Base-by-base conservation (phyloP, 2,329 filamentous ascomycete genomes). In the Biscogniauxia sp. region DNA sequence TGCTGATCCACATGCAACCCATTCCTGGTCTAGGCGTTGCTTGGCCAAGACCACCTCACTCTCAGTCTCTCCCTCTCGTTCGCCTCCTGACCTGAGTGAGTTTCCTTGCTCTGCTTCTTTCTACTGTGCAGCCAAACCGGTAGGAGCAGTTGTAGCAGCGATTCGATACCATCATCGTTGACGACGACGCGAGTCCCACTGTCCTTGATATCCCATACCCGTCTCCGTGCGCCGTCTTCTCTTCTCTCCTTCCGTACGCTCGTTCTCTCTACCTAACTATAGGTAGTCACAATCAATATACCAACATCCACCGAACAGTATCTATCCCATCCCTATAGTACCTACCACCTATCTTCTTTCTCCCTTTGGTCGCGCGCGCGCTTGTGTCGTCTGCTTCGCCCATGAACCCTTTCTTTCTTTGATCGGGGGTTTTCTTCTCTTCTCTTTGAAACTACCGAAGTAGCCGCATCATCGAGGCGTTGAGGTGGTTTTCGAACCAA, bases 141-240 rank as follows among this genome's bases (percentile, higher is more conserved):
- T 32, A 32, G 28, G 7, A 32, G 7, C 28, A 32, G 28, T 9
- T 5, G 26, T 13, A 32, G 28, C 28, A 32, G 28, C 28, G 25
- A 53, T 3, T 20, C 23, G 17, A 20, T 53, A 20, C n/a, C 23
- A 58, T 55, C 53, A 58, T 63, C 61, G 60, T 64, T 62, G 58
- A 61, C 61, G 63, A 64, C 59, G 8, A 26, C 52, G 52, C 52
- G 61, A 65, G 63, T 65, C 61, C 63, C 61, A 67, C 65, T 67
- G 59, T 66, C 65, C 6, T 66, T 66, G 62, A 66, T 61, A 58
- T 61, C 62, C 28, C 64, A 58, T 62, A 62, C 56, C 56, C 61
- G 61, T 65, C 63, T 56, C 41, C 57, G 23, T 55, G 51, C 49
- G 53, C 54, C 51, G 58, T 56, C 57, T 52, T 19, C 55, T 53